These are phyloP conservation scores for Epichloe aotearoae DNA, from an alignment of 2,329 filamentous ascomycete species.

Conservation along the genomic window DNA sequence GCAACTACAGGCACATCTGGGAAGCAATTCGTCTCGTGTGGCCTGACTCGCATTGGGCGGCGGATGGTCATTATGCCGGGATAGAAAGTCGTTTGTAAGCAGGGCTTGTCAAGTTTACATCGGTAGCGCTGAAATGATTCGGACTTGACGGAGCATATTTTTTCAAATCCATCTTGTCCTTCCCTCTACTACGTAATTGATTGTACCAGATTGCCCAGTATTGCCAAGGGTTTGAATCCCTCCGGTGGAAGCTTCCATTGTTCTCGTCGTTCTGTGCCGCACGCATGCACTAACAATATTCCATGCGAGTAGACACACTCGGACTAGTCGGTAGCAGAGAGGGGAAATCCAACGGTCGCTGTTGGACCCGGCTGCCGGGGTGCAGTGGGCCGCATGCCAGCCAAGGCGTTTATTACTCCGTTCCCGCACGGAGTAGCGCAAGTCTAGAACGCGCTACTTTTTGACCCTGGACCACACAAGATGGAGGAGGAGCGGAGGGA, in stretches of 20 bases:
- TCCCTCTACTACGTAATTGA: background rate
- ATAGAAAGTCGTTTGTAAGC: slow-evolving; percentile 67
- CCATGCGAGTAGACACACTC: too few species aligned
- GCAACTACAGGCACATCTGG: slow-evolving; percentile 63
- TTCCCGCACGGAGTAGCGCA: too few species aligned
- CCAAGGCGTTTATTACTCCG: too few species aligned
- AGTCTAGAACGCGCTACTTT: too few species aligned
- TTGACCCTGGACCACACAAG: too few species aligned
- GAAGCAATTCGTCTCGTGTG: slow-evolving; percentile 84
- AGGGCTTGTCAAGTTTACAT: background rate
- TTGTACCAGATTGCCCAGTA: too few species aligned
- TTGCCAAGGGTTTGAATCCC: too few species aligned
- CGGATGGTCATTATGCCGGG: slow-evolving; percentile 51
- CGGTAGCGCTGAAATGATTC: background rate
- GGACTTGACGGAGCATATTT: background rate
- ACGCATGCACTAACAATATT: background rate
- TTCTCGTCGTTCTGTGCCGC: too few species aligned
- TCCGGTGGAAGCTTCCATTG: too few species aligned
- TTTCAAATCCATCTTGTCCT: background rate
- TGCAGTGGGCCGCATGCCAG: too few species aligned
- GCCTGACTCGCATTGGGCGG: slow-evolving; percentile 79
- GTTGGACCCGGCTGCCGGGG: too few species aligned
- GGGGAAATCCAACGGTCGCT: background rate
- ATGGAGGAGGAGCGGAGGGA: too few species aligned
- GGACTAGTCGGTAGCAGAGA: background rate